Evolutionary conservation across 106 monocot species (phyloP).

Genomic region (Agapanthus africanus): DNA sequence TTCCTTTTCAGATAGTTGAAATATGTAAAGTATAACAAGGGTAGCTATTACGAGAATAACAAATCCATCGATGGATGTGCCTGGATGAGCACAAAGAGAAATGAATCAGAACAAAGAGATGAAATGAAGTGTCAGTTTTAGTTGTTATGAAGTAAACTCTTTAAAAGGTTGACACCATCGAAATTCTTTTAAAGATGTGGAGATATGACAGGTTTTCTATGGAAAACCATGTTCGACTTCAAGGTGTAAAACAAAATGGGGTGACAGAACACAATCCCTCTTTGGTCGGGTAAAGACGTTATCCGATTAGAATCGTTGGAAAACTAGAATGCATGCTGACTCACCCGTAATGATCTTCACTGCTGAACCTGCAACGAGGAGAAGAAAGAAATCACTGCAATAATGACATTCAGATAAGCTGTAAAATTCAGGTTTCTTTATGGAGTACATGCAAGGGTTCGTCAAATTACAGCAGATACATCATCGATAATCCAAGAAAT

Average conservation of each 20-base stretch:
- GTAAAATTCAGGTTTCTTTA: too few relatives aligned
- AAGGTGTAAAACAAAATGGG: neutral
- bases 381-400: neutral
- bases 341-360: neutral
- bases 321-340: neutral
- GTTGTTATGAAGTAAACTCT: neutral
- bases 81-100: neutral
- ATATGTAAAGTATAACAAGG: slow-evolving; percentile 11
- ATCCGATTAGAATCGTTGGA: neutral
- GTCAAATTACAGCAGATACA: too few relatives aligned
- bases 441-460: too few relatives aligned
- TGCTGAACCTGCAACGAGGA: neutral
- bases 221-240: too few relatives aligned
- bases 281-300: neutral
- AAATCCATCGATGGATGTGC: slow-evolving; percentile 5
- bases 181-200: neutral
- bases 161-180: neutral
- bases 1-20: slow-evolving; percentile 3
- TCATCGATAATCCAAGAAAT: too few relatives aligned
- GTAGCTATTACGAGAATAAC: slow-evolving; percentile 2
- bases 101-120: neutral
- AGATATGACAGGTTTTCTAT: too few relatives aligned
- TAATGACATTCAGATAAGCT: too few relatives aligned
- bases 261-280: neutral
- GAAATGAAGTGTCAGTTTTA: neutral